These are phyloP conservation scores for Themeda triandra DNA, from an alignment of 176 grass and related monocot species.

Conservation along the genomic window DNA sequence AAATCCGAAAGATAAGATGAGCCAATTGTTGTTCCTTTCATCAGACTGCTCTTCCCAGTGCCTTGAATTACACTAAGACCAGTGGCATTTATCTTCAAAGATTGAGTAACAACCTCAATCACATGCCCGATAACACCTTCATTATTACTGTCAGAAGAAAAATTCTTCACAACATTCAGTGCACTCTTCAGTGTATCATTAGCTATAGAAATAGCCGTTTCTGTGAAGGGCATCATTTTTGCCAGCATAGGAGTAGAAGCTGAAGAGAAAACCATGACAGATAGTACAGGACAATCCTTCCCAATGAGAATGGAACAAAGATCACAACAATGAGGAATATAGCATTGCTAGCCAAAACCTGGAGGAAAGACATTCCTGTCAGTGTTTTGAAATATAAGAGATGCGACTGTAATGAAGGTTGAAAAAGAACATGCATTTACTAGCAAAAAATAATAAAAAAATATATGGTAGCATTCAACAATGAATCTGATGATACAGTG, in stretches of 20 bases:
- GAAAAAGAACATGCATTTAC: not conserved
- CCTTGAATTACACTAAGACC: slow-evolving; percentile 51
- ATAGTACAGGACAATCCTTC: slow-evolving; percentile 91
- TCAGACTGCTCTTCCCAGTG: slow-evolving; percentile 38
- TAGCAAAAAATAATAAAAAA: not conserved
- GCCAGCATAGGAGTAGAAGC: slow-evolving; percentile 80
- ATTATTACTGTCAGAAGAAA: slow-evolving; percentile 65
- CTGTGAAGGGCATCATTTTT: slow-evolving; percentile 76
- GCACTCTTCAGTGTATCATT: slow-evolving; percentile 86
- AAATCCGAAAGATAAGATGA: slow-evolving; percentile 92
- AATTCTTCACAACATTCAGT: slow-evolving; percentile 76
- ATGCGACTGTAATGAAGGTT: not conserved
- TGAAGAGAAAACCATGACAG: slow-evolving; percentile 96
- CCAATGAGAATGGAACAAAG: slow-evolving; percentile 91
- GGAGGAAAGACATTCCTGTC: slow-evolving; percentile 17
- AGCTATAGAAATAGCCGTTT: slow-evolving; percentile 76
- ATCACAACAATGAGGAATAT: slow-evolving; percentile 98
- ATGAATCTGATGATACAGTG: not conserved
- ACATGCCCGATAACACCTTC: slow-evolving; percentile 72
- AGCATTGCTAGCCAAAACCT: slow-evolving; percentile 99
- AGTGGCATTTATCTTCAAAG: slow-evolving; percentile 83
- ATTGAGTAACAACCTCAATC: slow-evolving; percentile 70
- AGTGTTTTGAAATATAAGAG: not conserved
- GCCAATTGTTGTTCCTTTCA: slow-evolving; percentile 54
- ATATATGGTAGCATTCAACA: not conserved